Evolutionary conservation across 176 grass and related monocot genomes (phyloP), one percentile per base, ranked within the genome.

Genomic region (Pharus latifolius): DNA sequence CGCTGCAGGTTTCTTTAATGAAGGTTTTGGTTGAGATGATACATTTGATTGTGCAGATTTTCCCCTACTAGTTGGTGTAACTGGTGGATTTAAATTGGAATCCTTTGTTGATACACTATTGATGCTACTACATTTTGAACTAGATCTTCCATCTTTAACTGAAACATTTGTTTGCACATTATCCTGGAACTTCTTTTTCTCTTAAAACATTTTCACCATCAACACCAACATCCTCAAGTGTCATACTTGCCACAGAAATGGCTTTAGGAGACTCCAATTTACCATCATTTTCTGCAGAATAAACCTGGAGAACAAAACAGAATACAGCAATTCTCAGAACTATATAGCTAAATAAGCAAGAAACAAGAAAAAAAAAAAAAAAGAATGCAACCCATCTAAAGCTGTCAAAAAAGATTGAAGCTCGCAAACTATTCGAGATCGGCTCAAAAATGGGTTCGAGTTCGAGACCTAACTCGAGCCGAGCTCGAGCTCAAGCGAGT

Each of bases 241-340:
- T 78, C 30, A 96, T 76, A 56, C 58, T 82, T 75, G 77, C 62
- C 46, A 92, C 65, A 49, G 77, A 26, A 51, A 96, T 88, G 54
- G 60, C 49, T 87, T 87, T 87, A 69, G 80, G 92, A 75, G 83
- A 96, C 45, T 84, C 83, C 70, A 87, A 45, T 25, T 74, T 68
- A 29, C 48, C 78, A 19, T 85, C 64, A 73, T 77, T 78, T 59
- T 69, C 80, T 24, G 3, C 72, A 45, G 67, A 63, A 64, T 40
- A 76, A 45, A 92, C 83, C 88, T 96, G 78, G 7, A 73, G 16
- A 56, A 27, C 10, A 69, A 38, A 27, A 72, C 78, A 65, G 7
- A 65, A 57, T 10, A 35, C 6, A 46, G 5, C 59, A 49, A 11
- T 5, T 45, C 16, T 63, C 7, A 42, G 43, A 26, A 3, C 41